phyloP scores from a whole-genome alignment of 192 early-diverging fungal genomes.

The Rhizoclosmatium sp. region DNA sequence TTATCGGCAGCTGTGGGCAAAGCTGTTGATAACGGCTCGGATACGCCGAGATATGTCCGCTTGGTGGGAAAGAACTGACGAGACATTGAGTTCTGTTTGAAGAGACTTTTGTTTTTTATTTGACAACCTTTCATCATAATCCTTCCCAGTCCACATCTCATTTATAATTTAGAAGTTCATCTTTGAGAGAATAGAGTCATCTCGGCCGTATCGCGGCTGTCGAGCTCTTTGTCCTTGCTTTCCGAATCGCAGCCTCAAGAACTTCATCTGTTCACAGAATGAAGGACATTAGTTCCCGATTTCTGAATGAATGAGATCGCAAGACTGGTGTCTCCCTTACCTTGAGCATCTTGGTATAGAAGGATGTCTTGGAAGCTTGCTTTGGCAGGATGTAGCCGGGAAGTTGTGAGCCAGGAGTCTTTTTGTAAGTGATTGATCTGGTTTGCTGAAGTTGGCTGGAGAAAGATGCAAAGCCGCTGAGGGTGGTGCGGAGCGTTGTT shows the following conservation, averaged over 20 bases:
- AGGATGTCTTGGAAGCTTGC: slow-evolving; percentile 42
- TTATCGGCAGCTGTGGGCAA: neutral
- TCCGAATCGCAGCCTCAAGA: slow-evolving; percentile 52
- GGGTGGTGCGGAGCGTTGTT: neutral
- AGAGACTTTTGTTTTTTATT: too few species aligned
- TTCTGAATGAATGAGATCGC: neutral
- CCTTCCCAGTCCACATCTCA: too few species aligned
- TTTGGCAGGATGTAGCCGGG: slow-evolving; percentile 56
- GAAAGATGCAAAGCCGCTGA: neutral
- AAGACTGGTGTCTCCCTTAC: slow-evolving; percentile 13
- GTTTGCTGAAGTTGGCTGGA: slow-evolving; percentile 20
- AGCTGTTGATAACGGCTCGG: neutral
- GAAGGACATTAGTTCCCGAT: neutral
- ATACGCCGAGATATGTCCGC: neutral
- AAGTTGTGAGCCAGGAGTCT: slow-evolving; percentile 31
- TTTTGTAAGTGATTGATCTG: slow-evolving; percentile 30
- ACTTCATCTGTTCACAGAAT: slow-evolving; percentile 57
- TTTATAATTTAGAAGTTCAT: slow-evolving; percentile 44
- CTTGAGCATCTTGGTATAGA: slow-evolving; percentile 53
- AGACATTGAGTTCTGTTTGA: too few species aligned
- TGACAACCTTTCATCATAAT: too few species aligned
- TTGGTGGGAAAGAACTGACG: neutral
- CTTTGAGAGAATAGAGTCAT: slow-evolving; percentile 58
- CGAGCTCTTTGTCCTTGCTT: slow-evolving; percentile 52
- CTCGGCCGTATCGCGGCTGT: slow-evolving; percentile 52